These are phyloP conservation scores for Diplosphaera chodatii DNA, from an alignment of 139 green algal genomes.

Conservation along the genomic window DNA sequence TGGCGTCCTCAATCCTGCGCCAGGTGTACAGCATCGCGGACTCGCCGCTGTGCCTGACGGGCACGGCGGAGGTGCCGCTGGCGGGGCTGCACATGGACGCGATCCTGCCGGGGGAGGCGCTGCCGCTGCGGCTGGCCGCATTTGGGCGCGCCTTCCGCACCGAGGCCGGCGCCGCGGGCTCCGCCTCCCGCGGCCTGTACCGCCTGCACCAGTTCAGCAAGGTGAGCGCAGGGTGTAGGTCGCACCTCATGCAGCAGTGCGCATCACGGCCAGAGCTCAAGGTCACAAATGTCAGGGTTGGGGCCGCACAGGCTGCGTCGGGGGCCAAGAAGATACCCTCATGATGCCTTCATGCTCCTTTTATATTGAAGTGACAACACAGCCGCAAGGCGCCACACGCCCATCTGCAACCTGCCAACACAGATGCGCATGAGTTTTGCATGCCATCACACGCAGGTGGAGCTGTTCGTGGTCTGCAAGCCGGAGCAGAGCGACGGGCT, in stretches of 20 bases:
- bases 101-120: conserved; percentile 67
- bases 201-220: conserved; percentile 99
- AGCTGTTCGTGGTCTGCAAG: conserved; percentile 96
- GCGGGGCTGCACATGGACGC: conserved; percentile 87
- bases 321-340: too few relatives aligned
- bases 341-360: too few relatives aligned
- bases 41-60: conserved; percentile 84
- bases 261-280: too few relatives aligned
- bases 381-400: too few relatives aligned
- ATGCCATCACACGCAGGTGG: conserved; percentile 42
- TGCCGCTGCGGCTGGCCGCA: conserved; percentile 88
- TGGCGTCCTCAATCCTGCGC: neutral
- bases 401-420: too few relatives aligned
- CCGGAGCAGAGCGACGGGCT: conserved; percentile 84
- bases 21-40: conserved; percentile 84
- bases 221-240: too few relatives aligned
- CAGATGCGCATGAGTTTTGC: neutral
- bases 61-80: conserved; percentile 94
- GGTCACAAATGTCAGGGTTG: too few relatives aligned
- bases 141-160: conserved; percentile 96
- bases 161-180: conserved; percentile 81
- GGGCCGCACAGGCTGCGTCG: too few relatives aligned
- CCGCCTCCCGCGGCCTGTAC: conserved; percentile 86
- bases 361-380: too few relatives aligned
- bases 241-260: too few relatives aligned